phyloP scores from a whole-genome alignment of 371 early-diverging fungal species.

The Rhizopus sp. region DNA sequence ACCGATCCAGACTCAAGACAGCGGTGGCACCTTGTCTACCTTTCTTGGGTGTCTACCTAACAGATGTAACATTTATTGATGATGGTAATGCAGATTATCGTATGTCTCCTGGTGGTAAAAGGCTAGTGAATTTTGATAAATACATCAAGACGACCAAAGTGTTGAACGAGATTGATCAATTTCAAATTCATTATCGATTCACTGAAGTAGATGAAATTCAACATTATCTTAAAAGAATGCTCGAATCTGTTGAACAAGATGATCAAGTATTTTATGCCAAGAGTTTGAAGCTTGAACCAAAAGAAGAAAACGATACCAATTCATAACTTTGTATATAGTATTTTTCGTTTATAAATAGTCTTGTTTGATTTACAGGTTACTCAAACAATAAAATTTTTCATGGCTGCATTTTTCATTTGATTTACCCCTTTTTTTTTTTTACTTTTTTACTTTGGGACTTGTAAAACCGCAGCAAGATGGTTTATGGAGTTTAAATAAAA shows the following conservation, averaged over 20 bases:
- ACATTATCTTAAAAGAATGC: conserved; percentile 29
- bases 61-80: conserved; percentile 85
- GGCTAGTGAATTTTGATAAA: conserved; percentile 85
- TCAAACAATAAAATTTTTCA: too few species aligned
- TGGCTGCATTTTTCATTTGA: too few species aligned
- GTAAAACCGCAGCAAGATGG: too few species aligned
- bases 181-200: conserved; percentile 73
- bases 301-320: conserved; percentile 31
- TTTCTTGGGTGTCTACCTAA: conserved; percentile 84
- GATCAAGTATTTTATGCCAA: conserved; percentile 43
- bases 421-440: too few species aligned
- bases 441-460: too few species aligned
- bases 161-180: conserved; percentile 77
- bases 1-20: conserved; percentile 65
- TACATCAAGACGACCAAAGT: conserved; percentile 64
- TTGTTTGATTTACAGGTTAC: too few species aligned
- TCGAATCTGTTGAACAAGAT: conserved; percentile 42
- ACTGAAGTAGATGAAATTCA: conserved; percentile 61
- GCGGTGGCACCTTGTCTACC: conserved; percentile 77
- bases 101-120: conserved; percentile 31
- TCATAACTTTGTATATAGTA: background rate
- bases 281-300: conserved; percentile 46
- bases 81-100: conserved; percentile 49
- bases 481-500: too few species aligned
- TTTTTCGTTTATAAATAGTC: too few species aligned